Evolutionary conservation across 331 rosid species (phyloP).

Genomic region (Telfairia occidentalis): DNA sequence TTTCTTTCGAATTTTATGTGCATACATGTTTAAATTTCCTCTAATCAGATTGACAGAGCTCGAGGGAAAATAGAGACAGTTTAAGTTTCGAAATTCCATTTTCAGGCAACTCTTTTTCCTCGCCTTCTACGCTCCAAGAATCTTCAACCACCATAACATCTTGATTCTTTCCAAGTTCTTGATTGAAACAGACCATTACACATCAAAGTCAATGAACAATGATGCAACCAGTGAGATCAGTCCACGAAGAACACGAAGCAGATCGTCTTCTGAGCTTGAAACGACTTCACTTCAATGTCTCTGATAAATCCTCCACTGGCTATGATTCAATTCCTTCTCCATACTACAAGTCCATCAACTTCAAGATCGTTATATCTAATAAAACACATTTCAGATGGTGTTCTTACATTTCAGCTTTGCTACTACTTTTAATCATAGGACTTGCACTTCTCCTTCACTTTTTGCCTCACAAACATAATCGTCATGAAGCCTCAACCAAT

Average conservation of each 20-base stretch:
- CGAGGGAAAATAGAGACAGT: not conserved
- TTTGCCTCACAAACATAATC: slow-evolving; percentile 32
- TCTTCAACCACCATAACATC: not conserved
- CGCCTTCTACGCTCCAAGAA: not conserved
- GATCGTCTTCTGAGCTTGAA: slow-evolving; percentile 18
- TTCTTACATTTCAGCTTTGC: slow-evolving; percentile 21
- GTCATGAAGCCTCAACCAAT: slow-evolving; percentile 30
- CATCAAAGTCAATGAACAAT: not conserved
- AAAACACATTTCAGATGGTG: slow-evolving; percentile 30
- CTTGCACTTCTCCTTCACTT: slow-evolving; percentile 27
- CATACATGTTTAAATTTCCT: not conserved
- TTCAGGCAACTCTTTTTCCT: not conserved
- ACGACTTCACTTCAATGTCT: slow-evolving; percentile 26
- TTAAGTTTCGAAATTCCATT: too few species aligned
- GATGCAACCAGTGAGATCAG: not conserved
- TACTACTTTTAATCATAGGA: slow-evolving; percentile 23
- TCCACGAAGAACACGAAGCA: not conserved
- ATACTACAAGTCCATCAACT: slow-evolving; percentile 40
- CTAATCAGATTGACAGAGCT: not conserved
- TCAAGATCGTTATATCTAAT: slow-evolving; percentile 40
- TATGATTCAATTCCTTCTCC: slow-evolving; percentile 42
- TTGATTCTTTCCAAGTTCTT: not conserved
- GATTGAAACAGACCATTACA: not conserved
- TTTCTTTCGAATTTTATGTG: not conserved
- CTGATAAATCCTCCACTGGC: slow-evolving; percentile 27